phyloP scores from a whole-genome alignment of 140 eudicot species.

The Senecio squalidus region DNA sequence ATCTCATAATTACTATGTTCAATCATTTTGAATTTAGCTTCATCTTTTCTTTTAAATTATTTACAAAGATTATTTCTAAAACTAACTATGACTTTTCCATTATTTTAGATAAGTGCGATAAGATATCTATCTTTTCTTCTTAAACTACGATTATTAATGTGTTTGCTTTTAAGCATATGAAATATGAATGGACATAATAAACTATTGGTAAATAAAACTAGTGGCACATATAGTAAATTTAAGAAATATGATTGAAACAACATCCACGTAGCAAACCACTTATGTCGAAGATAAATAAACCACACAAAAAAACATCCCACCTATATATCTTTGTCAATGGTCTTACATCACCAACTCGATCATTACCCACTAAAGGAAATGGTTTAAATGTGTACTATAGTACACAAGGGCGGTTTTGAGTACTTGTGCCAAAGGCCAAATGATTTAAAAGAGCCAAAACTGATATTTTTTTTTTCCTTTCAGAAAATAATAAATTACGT shows the following conservation, averaged over 20 bases:
- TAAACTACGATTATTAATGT: conserved; percentile 1
- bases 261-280: conserved; percentile 22
- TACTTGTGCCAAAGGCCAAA: no score
- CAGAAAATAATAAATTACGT: no score
- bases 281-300: conserved; percentile 11
- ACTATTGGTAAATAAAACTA: conserved; percentile 8
- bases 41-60: no score
- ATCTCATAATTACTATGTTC: no score
- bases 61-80: background rate
- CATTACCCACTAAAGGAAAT: conserved; percentile 12
- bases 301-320: conserved; percentile 12
- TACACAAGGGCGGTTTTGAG: no score
- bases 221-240: conserved; percentile 17
- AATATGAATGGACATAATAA: conserved; percentile 1
- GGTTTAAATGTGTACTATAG: background rate
- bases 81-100: background rate
- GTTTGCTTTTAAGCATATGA: background rate
- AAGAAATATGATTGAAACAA: background rate
- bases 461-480: no score
- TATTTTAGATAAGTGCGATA: conserved; percentile 13
- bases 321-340: conserved; percentile 14
- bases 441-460: no score
- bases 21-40: no score
- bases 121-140: conserved; percentile 6
- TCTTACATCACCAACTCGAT: conserved; percentile 29